Evolutionary conservation across 139 green algal genomes (phyloP).

Genomic region (Coccomyxa sp.): DNA sequence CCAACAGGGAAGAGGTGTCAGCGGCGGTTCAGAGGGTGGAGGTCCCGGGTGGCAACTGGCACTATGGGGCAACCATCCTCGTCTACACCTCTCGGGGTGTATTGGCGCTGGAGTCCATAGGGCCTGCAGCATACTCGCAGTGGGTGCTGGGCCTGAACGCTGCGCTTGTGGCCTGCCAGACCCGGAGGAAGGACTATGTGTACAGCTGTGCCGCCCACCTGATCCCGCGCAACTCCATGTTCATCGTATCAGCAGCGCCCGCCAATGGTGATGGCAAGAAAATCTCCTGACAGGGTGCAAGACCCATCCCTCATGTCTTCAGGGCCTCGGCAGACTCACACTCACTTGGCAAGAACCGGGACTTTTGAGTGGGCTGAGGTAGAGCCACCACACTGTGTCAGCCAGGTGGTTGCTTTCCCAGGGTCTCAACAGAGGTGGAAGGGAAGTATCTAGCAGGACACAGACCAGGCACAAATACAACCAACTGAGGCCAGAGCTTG

Average conservation of each 20-base stretch:
- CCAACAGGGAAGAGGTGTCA: neutral
- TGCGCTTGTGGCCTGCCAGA: neutral
- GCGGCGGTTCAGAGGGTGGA: slow-evolving; percentile 4
- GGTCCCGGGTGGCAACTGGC: slow-evolving; percentile 6
- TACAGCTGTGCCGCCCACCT: neutral
- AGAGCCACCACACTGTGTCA: no score
- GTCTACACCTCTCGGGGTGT: neutral
- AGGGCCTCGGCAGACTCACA: no score
- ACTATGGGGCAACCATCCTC: neutral
- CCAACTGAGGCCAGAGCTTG: no score
- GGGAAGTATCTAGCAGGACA: no score
- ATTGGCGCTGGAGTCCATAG: neutral
- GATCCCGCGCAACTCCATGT: slow-evolving; percentile 8
- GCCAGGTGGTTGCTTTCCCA: no score
- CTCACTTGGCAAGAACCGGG: no score
- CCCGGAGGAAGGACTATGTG: neutral
- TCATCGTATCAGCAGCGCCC: neutral
- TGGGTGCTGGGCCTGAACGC: slow-evolving; percentile 11
- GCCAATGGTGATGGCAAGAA: no score
- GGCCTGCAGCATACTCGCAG: neutral
- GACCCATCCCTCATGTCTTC: no score
- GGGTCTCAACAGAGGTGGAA: no score
- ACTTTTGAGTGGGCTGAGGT: no score
- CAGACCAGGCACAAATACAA: no score
- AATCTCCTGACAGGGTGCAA: no score